Evolutionary conservation across 805 yeast species (phyloP).

Genomic region (Wickerhamiella lipophila): DNA sequence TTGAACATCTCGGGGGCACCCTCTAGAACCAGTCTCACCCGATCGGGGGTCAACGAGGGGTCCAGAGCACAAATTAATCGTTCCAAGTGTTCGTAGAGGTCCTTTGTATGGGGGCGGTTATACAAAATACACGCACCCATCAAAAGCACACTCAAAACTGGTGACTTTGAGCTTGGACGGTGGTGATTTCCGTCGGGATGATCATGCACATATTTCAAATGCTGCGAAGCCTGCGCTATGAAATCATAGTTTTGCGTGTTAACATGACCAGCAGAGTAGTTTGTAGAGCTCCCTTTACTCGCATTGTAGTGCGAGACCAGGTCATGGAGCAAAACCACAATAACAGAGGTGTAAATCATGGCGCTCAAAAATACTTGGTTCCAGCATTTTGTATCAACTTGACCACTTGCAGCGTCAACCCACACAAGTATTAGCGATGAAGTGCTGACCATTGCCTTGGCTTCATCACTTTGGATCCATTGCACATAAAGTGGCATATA

Average conservation of each 20-base stretch:
- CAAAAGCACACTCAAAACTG: conserved; percentile 15
- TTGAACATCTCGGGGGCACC: conserved; percentile 12
- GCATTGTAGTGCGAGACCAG: conserved; percentile 12
- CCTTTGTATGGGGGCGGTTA: conserved; percentile 16
- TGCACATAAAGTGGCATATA: conserved; percentile 23
- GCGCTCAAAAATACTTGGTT: conserved; percentile 22
- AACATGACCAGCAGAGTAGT: conserved; percentile 8
- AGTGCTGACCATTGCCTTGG: conserved; percentile 22
- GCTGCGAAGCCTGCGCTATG: conserved; percentile 21
- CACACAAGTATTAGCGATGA: conserved; percentile 23
- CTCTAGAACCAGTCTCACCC: conserved; percentile 14
- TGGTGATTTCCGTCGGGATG: background rate
- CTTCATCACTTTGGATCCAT: conserved; percentile 25
- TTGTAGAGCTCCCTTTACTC: background rate
- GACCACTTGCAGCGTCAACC: conserved; percentile 20
- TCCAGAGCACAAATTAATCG: conserved; percentile 20
- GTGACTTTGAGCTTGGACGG: conserved; percentile 12
- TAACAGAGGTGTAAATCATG: conserved; percentile 22
- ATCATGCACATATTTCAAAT: conserved; percentile 16
- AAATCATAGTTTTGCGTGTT: conserved; percentile 17
- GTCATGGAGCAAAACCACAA: conserved; percentile 25
- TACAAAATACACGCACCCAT: conserved; percentile 20
- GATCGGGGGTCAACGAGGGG: conserved; percentile 11
- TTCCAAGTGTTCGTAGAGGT: conserved; percentile 17
- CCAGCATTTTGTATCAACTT: conserved; percentile 15